Evolutionary conservation across 306 rosid genomes (phyloP).

Genomic region (Lagenaria siceraria): DNA sequence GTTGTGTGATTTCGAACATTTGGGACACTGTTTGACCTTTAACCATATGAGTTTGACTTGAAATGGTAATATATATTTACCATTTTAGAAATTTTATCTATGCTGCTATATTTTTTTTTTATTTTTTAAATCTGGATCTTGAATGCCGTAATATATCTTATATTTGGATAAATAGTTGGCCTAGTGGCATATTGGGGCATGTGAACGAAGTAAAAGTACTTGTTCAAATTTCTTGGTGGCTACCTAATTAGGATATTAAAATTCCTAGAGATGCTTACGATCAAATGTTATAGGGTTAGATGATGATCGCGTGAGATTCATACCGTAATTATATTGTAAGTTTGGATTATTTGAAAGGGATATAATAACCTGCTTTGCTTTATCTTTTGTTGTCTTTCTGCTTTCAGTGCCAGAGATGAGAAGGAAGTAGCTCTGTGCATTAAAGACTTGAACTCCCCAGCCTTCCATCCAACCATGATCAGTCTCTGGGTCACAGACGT

Average conservation of each 20-base stretch:
- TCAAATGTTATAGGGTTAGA: neutral
- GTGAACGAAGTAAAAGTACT: neutral
- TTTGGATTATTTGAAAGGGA: neutral
- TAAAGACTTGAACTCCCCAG: slow-evolving; percentile 62
- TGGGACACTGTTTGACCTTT: neutral
- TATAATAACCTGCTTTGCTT: neutral
- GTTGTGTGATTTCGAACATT: neutral
- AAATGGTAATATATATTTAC: too few relatives aligned
- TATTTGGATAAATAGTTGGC: neutral
- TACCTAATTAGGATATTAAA: neutral
- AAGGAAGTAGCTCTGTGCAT: slow-evolving; percentile 61
- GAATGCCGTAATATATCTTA: neutral
- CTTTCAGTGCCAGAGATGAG: slow-evolving; percentile 71
- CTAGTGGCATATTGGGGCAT: neutral
- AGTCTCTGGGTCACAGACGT: slow-evolving; percentile 76
- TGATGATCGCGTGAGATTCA: neutral
- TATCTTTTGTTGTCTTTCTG: neutral
- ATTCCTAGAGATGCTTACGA: neutral
- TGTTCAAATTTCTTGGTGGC: neutral
- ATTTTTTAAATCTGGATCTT: neutral
- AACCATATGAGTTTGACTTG: neutral
- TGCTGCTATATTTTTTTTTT: neutral
- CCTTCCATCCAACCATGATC: slow-evolving; percentile 75
- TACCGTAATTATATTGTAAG: neutral
- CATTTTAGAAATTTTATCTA: neutral